Conservation (phyloP, 768 basidiomycete species). For the Trametes cinnabarina region DNA sequence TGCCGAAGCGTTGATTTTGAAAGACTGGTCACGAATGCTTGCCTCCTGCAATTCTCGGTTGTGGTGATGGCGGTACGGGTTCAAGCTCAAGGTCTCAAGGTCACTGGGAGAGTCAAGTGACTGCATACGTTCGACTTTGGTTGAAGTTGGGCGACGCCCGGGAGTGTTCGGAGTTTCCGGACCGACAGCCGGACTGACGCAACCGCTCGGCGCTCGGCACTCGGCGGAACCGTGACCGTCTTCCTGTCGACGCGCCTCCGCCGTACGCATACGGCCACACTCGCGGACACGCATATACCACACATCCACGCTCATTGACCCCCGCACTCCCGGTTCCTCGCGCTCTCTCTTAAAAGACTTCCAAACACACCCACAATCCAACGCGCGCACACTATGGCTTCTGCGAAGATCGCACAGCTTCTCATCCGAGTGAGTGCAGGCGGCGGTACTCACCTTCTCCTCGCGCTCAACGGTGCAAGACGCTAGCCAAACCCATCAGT, state of each 20-base stretch:
- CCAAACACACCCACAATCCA: not conserved
- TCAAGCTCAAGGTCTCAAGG: not conserved
- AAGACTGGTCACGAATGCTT: not conserved
- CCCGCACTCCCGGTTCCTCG: not conserved
- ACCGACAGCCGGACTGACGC: constrained; percentile 11
- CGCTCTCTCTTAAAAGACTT: too few species aligned
- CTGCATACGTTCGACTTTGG: too few species aligned
- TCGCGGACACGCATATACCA: not conserved
- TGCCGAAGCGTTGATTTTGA: too few species aligned
- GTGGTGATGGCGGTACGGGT: not conserved
- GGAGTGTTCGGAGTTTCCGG: not conserved
- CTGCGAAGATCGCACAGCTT: constrained; percentile 72
- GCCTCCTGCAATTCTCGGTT: too few species aligned
- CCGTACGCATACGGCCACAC: too few species aligned
- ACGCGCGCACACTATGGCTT: constrained; percentile 50
- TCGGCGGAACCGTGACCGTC: too few species aligned
- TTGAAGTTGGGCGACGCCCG: too few species aligned
- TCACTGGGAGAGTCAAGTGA: too few species aligned
- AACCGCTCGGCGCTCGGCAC: constrained; percentile 5
- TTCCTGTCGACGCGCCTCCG: not conserved
- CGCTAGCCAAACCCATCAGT: constrained; percentile 82
- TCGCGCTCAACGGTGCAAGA: constrained; percentile 42
- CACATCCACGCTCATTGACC: not conserved
- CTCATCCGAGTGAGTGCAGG: constrained; percentile 59
- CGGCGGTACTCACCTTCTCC: not conserved